These are phyloP conservation scores for Arabis hirsuta DNA, from an alignment of 345 rosid species.

Conservation along the genomic window DNA sequence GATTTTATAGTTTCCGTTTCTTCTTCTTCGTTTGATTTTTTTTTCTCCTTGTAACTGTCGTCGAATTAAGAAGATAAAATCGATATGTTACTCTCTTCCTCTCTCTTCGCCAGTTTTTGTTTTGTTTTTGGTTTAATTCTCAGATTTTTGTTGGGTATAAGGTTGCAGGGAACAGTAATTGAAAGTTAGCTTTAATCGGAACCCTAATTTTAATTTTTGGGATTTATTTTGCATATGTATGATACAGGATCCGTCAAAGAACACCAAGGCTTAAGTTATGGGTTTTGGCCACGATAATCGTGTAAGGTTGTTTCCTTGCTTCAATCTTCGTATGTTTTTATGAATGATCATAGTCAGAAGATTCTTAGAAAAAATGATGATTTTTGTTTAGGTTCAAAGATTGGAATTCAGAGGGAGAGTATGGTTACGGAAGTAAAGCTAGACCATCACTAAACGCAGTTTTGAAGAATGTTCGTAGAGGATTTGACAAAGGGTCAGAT, in stretches of 20 bases:
- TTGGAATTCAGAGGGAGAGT: constrained; percentile 45
- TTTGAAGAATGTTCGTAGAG: constrained; percentile 30
- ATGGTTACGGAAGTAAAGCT: constrained; percentile 35
- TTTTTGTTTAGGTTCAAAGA: constrained; percentile 56
- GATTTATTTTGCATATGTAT: neutral
- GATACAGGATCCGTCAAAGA: constrained; percentile 10
- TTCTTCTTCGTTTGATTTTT: neutral
- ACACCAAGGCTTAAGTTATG: constrained; percentile 11
- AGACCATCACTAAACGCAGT: constrained; percentile 24
- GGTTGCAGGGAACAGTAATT: neutral
- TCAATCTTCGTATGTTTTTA: neutral
- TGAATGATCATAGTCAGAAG: neutral
- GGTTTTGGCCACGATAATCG: constrained; percentile 38
- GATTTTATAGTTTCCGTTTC: constrained; percentile 25
- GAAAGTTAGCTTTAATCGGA: neutral
- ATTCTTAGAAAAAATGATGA: neutral
- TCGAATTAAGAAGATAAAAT: neutral
- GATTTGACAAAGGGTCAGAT: constrained; percentile 36
- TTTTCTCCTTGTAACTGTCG: neutral
- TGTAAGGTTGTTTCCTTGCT: constrained; percentile 36
- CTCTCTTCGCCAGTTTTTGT: constrained; percentile 4
- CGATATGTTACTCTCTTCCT: constrained; percentile 4
- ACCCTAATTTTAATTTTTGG: constrained; percentile 1
- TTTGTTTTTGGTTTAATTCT: neutral
- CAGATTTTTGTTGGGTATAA: neutral